Percentiles rank a stretch among this genome's conserved stretches.
phyloP scores from a whole-genome alignment of 371 early-diverging fungal genomes.

The Zychaea mexicana region DNA sequence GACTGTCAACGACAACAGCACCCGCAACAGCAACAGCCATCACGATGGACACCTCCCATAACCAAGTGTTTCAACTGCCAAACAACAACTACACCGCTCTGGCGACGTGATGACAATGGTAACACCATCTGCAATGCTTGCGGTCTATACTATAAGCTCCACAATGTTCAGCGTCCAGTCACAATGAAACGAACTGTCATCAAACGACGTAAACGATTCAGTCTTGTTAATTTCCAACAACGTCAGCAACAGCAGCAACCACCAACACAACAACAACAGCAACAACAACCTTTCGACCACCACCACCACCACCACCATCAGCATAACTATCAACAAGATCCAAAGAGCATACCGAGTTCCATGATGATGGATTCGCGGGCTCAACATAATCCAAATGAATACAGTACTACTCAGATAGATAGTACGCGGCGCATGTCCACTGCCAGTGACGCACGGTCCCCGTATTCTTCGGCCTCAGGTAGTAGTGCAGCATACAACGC shows the following conservation, averaged over 20 bases:
- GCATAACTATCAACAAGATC: not conserved
- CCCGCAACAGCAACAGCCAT: constrained; percentile 5
- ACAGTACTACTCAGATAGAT: not conserved
- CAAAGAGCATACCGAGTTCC: not conserved
- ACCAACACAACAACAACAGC: constrained; percentile 12
- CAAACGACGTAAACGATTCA: constrained; percentile 78
- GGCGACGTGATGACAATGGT: constrained; percentile 83
- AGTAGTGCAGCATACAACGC: not conserved
- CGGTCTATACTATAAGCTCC: constrained; percentile 84
- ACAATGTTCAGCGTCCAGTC: constrained; percentile 72
- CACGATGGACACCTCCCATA: constrained; percentile 20
- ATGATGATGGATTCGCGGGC: not conserved
- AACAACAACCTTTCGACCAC: constrained; percentile 3
- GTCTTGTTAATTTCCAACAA: constrained; percentile 15
- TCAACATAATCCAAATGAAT: not conserved
- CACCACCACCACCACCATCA: not conserved
- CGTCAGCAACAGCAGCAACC: constrained; percentile 13
- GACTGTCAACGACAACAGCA: constrained; percentile 8
- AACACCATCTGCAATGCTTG: constrained; percentile 87
- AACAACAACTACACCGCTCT: constrained; percentile 85
- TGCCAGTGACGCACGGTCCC: not conserved
- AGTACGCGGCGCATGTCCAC: not conserved
- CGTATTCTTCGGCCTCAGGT: not conserved
- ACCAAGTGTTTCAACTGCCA: constrained; percentile 76
- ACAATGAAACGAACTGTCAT: constrained; percentile 82